Conservation (phyloP, 768 basidiomycete species). For the Rhizopogon vulgaris region DNA sequence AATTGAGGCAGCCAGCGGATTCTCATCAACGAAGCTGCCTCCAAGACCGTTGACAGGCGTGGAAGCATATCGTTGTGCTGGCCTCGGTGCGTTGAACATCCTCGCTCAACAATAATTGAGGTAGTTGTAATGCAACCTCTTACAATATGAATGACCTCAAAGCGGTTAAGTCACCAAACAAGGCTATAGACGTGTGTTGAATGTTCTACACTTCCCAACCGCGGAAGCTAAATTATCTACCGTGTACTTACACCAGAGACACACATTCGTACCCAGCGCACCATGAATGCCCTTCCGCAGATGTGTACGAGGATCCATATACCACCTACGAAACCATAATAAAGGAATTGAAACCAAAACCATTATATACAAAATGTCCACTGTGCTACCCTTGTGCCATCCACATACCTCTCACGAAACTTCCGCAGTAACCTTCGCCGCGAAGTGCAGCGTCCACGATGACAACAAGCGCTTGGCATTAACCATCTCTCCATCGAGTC, state of each 20-base stretch:
- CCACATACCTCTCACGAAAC: conserved; percentile 12
- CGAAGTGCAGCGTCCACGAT: conserved; percentile 94
- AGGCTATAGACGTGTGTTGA: background rate
- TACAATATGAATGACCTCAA: background rate
- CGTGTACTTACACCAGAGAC: too few species aligned
- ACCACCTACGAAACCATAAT: background rate
- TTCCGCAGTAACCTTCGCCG: conserved; percentile 56
- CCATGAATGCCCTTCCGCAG: too few species aligned
- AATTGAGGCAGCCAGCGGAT: conserved; percentile 65
- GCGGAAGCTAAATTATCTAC: background rate
- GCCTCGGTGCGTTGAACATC: conserved; percentile 86
- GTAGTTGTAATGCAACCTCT: background rate
- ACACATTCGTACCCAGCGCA: background rate
- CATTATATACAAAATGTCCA: background rate
- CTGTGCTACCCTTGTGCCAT: background rate
- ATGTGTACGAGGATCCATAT: too few species aligned
- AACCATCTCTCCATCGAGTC: conserved; percentile 80
- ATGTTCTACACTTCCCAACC: background rate
- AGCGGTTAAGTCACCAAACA: conserved; percentile 8
- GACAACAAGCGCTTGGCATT: conserved; percentile 77
- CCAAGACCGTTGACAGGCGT: conserved; percentile 55
- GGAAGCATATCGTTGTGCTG: conserved; percentile 59
- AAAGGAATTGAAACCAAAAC: background rate
- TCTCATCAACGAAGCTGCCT: conserved; percentile 69
- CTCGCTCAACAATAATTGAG: conserved; percentile 11